Conservation (phyloP, 1,284 basidiomycete species). For the Malassezia cuniculi region DNA sequence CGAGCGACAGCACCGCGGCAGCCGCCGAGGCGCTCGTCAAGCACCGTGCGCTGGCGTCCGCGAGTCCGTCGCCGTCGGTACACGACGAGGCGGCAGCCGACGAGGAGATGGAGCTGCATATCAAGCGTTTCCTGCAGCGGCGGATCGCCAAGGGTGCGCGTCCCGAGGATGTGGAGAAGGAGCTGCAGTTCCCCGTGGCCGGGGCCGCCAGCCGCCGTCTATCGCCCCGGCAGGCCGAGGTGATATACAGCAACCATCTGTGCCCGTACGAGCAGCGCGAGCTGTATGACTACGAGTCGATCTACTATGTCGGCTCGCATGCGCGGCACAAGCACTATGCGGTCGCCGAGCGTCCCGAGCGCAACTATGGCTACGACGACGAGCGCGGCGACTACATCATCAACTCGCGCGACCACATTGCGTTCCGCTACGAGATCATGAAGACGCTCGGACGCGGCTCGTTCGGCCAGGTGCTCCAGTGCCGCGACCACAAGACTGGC, state of each 20-base stretch:
- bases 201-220: constrained; percentile 58
- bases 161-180: constrained; percentile 72
- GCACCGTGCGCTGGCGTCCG: neutral
- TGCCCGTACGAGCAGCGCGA: constrained; percentile 70
- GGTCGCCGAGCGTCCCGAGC: constrained; percentile 56
- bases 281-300: constrained; percentile 69
- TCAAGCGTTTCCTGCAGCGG: constrained; percentile 74
- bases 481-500: constrained; percentile 91
- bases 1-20: constrained; percentile 8
- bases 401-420: constrained; percentile 78
- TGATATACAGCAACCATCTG: constrained; percentile 46
- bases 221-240: constrained; percentile 53
- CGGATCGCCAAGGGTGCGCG: constrained; percentile 64
- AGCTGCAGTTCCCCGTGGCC: constrained; percentile 85
- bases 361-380: constrained; percentile 94
- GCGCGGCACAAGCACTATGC: constrained; percentile 33
- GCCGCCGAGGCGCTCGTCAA: constrained; percentile 11
- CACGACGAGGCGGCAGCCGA: constrained; percentile 86
- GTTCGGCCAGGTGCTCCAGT: constrained; percentile 92
- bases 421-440: constrained; percentile 86
- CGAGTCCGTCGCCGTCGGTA: constrained; percentile 19
- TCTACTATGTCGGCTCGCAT: constrained; percentile 64
- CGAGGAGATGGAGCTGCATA: constrained; percentile 92
- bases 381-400: constrained; percentile 94
- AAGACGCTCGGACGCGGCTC: constrained; percentile 92